phyloP scores from a whole-genome alignment of 371 early-diverging fungal genomes.

The Conidiobolus incongruus region DNA sequence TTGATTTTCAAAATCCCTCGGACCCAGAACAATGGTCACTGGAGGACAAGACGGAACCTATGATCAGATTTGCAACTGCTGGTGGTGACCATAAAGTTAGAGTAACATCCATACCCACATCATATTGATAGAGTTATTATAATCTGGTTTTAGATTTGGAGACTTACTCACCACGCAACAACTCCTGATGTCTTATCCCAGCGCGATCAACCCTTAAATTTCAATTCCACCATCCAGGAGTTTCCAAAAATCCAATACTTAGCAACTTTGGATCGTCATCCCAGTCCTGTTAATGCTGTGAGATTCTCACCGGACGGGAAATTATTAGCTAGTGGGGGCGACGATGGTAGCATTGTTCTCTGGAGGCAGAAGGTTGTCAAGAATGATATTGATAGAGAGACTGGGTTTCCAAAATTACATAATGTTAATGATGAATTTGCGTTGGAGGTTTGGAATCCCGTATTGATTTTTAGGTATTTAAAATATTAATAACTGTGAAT shows the following conservation, averaged over 20 bases:
- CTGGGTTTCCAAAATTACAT: no score
- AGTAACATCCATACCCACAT: constrained; percentile 17
- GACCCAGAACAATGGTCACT: constrained; percentile 5
- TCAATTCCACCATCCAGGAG: neutral
- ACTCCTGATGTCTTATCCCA: neutral
- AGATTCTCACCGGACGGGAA: constrained; percentile 68
- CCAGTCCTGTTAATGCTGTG: constrained; percentile 79
- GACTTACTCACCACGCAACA: constrained; percentile 9
- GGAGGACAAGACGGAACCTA: constrained; percentile 9
- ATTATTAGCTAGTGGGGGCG: no score
- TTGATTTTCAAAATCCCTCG: constrained; percentile 83
- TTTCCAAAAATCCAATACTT: constrained; percentile 7
- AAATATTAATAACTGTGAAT: no score
- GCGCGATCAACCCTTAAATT: neutral
- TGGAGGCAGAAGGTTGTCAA: no score
- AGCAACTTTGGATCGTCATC: constrained; percentile 64
- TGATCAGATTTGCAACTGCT: constrained; percentile 59
- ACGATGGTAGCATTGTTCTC: no score
- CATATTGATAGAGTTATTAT: neutral
- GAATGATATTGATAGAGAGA: no score
- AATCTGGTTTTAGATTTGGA: constrained; percentile 36
- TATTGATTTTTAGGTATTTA: no score
- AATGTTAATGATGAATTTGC: no score
- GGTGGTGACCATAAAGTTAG: constrained; percentile 80
- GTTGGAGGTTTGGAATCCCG: no score